phyloP scores from a whole-genome alignment of 73 alveolate species.

The Paramecium biaurelia region DNA sequence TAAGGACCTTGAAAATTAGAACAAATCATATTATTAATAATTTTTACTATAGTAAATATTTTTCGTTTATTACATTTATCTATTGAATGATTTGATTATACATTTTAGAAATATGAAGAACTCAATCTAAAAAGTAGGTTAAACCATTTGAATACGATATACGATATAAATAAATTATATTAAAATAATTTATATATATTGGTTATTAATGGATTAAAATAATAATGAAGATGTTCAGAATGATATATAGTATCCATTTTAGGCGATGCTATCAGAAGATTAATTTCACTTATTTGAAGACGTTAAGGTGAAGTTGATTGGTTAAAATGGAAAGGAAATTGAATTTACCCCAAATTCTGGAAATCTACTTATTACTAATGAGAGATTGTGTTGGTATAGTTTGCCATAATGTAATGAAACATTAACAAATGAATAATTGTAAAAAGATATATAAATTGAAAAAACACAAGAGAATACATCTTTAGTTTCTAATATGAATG shows the following conservation, averaged over 20 bases:
- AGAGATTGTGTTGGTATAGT: not conserved
- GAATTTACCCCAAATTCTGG: not conserved
- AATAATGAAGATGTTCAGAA: not conserved
- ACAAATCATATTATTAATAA: not conserved
- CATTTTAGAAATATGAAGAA: not conserved
- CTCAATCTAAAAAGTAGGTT: not conserved
- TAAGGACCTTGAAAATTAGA: not conserved
- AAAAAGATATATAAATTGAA: not conserved
- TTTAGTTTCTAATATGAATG: not conserved
- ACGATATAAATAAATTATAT: not conserved
- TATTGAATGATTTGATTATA: not conserved
- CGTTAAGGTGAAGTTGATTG: not conserved
- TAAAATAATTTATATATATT: not conserved
- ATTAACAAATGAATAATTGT: not conserved
- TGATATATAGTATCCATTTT: not conserved
- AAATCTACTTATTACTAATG: not conserved
- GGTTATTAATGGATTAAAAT: not conserved
- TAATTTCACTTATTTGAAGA: not conserved
- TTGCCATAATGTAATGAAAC: not conserved
- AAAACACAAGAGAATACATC: not conserved
- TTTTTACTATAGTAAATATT: not conserved
- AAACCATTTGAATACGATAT: not conserved
- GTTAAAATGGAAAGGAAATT: not conserved
- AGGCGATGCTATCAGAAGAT: not conserved
- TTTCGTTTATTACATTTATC: not conserved